Evolutionary conservation across 108 stramenopile genomes (phyloP), one percentile per base, ranked within the genome.

Genomic region (Cylindrotheca fusiformis): DNA sequence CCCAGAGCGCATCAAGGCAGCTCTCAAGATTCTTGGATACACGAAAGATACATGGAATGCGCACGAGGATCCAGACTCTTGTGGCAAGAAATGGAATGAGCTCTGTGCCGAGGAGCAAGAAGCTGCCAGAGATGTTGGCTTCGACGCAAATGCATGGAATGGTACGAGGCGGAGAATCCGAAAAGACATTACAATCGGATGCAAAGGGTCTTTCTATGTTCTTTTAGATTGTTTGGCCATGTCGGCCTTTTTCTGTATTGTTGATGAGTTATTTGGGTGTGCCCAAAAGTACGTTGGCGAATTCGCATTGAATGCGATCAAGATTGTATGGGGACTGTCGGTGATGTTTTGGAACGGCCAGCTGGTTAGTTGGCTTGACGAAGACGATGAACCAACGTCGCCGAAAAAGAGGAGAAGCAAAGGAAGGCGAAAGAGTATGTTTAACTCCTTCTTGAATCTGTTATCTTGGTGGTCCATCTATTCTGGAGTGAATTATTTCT

Each of bases 121-220:
- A 0, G 82, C 79, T 29, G 79, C 74, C 2, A 45, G 6, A 1
- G 45, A 72, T 0, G 26, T 84, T 0, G 79, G 79, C 5, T 83
- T 71, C 62, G 70, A 63, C 20, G n/a, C 77, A 51, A 31, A 54
- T 10, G 68, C 52, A 31, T 84, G 83, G 79, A 57, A 74, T 50
- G 36, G 14, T 14, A 41, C 36, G 36, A 41, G 6, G 6, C 36
- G 36, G 36, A 41, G 36, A 6, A 41, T 41, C 14, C 36, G 36
- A 10, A 14, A 14, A 41, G 36, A 41, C 6, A 14, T 41, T 41
- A 14, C 36, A 10, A 14, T 10, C 10, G 6, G 6, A 6, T 41
- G 6, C 10, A 41, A 41, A 14, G 36, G 36, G 6, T 41, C 36
- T 6, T 41, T 14, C 6, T 41, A 41, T 41, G 14, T 41, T 41